Evolutionary conservation across 768 basidiomycete genomes (phyloP), one percentile per base, ranked within the genome.

Genomic region (Rhizopogon rudus): DNA sequence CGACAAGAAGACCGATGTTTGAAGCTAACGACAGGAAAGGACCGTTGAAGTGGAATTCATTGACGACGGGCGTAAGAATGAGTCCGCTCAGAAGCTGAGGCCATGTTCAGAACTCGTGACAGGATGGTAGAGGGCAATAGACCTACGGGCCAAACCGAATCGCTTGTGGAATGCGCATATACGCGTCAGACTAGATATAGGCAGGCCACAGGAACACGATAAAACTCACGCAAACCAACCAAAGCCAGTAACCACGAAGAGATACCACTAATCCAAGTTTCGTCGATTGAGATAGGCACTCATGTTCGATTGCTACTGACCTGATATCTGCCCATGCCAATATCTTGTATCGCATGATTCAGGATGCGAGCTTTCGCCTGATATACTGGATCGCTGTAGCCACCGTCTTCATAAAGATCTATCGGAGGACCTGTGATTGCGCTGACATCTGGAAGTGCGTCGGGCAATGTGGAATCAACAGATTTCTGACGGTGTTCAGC

Each of bases 321-420:
- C 73, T 81, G 81, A 56, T 82, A 82, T 57, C 66, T 76, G 6
- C 81, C 81, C 79, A 82, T 82, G 2, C 81, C 81, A 17, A 82
- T 79, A 35, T 79, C 76, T 61, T 79, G 77, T 43, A 82, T 71
- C 4, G 77, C 73, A 40, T 68, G 67, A 45, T 78, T 79, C 53
- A 82, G 55, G 33, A 81, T 62, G 25, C 68, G 67, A 1, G 81
- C 80, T 60, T 81, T 82, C 0, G 75, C 77, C 44, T 70, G 72
- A 56, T 81, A 82, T 8, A 79, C 69, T 0, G 75, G 79, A 54
- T 81, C 79, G 17, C 67, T 56, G 44, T 73, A 69, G 9, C 59
- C 73, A 8, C 59, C 73, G 6, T 71, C 73, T 25, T 65, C 64
- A 54, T 72, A 69, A 6, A 73, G 63, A 55, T 75, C 70, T 31